Base-by-base conservation (phyloP, 495 filamentous ascomycete species). In the Aspergillus leporis region DNA sequence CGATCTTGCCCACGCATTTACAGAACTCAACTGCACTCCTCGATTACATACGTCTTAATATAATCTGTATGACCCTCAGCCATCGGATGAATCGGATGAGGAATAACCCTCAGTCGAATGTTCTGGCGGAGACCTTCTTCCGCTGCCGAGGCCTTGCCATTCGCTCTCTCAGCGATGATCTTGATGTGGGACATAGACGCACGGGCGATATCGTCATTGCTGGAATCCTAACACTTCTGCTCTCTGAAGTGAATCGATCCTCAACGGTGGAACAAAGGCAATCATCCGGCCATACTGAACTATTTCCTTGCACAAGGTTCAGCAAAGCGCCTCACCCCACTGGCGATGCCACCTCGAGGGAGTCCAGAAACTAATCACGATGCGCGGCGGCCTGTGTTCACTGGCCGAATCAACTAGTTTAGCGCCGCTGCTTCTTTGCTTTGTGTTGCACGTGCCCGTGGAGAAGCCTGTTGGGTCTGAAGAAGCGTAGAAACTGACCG, bases 271-370 rank as follows among this genome's bases (percentile, higher is more conserved):
- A 6, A 28, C 25, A 28, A 28, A 28, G 13, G 34, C 55, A 31
- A 59, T 32, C 19, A 18, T 16, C 4, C 18, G 46, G 0, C 47
- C 12, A 23, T 41, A 36, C 55, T 50, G 19, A 58, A 23, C 2
- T 1, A 8, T 25, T n/a, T 66, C n/a, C 19, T 30, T 28, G 7
- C 53, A 45, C 13, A 19, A 74, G 69, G 55, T 64, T 6, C 69
- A 72, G 46, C 67, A 73, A 14, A 66, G 64, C 5, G 47, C 59
- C 22, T 69, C 64, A 9, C 61, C 59, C 0, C 51, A 63, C 46
- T 75, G 71, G 71, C 64, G 68, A 36, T 66, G 48, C 31, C 73
- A 75, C 54, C 8, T 74, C 5, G 66, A 72, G 8, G 73, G 60
- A n/a, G 48, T 64, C 22, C 54, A 65, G 6, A 62, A 57, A 53